A percentile compares a stretch with the other conserved stretches of the same genome.
Conservation (phyloP, 305 asterid species). For the Striga hermonthica region DNA sequence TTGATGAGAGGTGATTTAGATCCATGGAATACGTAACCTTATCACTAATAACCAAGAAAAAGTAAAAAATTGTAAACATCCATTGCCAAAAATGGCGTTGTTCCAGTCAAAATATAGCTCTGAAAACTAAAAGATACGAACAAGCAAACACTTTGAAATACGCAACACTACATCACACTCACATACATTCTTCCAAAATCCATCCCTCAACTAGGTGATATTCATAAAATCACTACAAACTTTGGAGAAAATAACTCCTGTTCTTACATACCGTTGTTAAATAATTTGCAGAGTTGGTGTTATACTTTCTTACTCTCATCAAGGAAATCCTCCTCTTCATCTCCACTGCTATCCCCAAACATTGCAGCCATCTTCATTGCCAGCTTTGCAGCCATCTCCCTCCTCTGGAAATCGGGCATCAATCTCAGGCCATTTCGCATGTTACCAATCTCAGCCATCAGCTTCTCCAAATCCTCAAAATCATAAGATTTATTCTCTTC, state of each 20-base stretch:
- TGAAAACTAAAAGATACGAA: neutral
- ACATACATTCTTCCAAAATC: neutral
- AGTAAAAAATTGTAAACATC: neutral
- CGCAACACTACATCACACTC: too few species aligned
- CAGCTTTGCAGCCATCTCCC: slow-evolving; percentile 93
- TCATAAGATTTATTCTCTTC: slow-evolving; percentile 49
- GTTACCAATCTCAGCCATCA: slow-evolving; percentile 88
- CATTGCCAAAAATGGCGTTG: neutral
- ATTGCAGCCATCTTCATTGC: slow-evolving; percentile 94
- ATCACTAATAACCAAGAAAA: too few species aligned
- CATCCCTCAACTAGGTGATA: slow-evolving; percentile 9
- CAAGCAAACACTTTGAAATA: too few species aligned
- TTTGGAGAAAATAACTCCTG: neutral
- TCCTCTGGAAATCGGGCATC: slow-evolving; percentile 95
- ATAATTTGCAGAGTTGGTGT: too few species aligned
- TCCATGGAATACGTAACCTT: too few species aligned
- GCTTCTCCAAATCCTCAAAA: slow-evolving; percentile 79
- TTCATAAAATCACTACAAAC: slow-evolving; percentile 20
- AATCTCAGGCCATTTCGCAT: slow-evolving; percentile 71
- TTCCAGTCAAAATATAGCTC: neutral
- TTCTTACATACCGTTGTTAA: too few species aligned
- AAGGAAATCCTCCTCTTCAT: slow-evolving; percentile 31
- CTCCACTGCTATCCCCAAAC: slow-evolving; percentile 84
- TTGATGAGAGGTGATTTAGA: neutral
- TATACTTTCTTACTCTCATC: slow-evolving; percentile 16